Evolutionary conservation across 192 early-diverging fungal species (phyloP), one percentile per base, ranked within the genome.

Genomic region (Backusella macrospora): DNA sequence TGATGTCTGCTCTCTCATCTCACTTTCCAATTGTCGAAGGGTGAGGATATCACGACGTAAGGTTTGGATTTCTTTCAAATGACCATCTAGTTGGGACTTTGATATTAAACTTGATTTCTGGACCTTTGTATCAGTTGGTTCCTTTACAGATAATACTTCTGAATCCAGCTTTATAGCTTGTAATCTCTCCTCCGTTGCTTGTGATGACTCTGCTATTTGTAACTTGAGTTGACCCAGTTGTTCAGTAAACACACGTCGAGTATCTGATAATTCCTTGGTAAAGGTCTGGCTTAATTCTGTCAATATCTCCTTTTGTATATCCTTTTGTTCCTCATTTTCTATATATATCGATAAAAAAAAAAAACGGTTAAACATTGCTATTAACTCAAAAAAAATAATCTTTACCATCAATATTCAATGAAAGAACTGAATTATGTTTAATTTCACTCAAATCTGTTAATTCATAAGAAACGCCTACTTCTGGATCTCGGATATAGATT

Each of bases 401-500:
- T 65, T 59, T 84, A 89, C 87, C 84, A 74, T 86, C 78, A 37
- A 85, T 73, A 65, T 86, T 87, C 18, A 89, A 67, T 9, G 84
- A 81, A 26, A 89, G 71, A 16, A 82, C 83, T 0, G 89, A 83
- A 12, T 88, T 89, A 65, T 88, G 73, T 15, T 78, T 82, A 16
- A 93, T 89, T 46, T 93, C 90, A 0, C 48, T 45, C 38, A 89
- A 75, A 59, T 92, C 86, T 49, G 90, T 86, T 5, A 93, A 82
- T 73, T 93, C 90, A 68, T 93, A 92, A 26, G 85, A 83, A 38
- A 92, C 79, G 16, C 80, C 80, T 0, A 79, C 62, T 16, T 78
- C 70, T 0, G 85, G 73, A 68, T 93, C 90, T 26, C 83, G 84
- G 47, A 93, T 87, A 67, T 93, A 93, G 10, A 93, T 89, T 23